phyloP scores from a whole-genome alignment of 331 rosid genomes.

The Pyrus hybrid region DNA sequence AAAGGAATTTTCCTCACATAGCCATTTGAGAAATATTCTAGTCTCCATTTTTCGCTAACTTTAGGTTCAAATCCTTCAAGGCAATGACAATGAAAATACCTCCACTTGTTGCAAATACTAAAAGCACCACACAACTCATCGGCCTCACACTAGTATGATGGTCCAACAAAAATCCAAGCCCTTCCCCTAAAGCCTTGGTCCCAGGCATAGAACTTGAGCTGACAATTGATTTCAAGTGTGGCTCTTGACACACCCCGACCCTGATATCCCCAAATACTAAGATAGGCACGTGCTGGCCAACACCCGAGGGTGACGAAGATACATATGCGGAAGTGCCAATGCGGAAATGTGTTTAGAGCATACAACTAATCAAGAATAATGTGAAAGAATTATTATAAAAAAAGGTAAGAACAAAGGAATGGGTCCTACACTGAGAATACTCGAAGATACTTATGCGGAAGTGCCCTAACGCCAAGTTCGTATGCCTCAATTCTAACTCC shows the following conservation, averaged over 20 bases:
- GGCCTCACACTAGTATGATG: background rate
- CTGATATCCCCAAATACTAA: background rate
- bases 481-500: too few species aligned
- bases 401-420: too few species aligned
- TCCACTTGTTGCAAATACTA: background rate
- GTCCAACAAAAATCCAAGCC: background rate
- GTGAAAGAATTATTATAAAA: too few species aligned
- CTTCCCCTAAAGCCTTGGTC: background rate
- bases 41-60: background rate
- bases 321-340: background rate
- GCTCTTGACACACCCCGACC: background rate
- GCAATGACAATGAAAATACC: conserved; percentile 10
- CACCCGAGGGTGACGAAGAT: background rate
- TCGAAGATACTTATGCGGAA: too few species aligned
- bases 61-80: conserved; percentile 15
- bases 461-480: too few species aligned
- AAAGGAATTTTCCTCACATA: conserved; percentile 1
- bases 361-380: too few species aligned
- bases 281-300: too few species aligned
- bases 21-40: conserved; percentile 1
- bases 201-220: conserved; percentile 6
- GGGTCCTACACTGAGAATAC: too few species aligned
- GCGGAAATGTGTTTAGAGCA: background rate
- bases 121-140: conserved; percentile 4
- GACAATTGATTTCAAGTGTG: conserved; percentile 15